These are phyloP conservation scores for Trichoderma brevicompactum DNA, from an alignment of 2,329 filamentous ascomycete species.

Conservation along the genomic window DNA sequence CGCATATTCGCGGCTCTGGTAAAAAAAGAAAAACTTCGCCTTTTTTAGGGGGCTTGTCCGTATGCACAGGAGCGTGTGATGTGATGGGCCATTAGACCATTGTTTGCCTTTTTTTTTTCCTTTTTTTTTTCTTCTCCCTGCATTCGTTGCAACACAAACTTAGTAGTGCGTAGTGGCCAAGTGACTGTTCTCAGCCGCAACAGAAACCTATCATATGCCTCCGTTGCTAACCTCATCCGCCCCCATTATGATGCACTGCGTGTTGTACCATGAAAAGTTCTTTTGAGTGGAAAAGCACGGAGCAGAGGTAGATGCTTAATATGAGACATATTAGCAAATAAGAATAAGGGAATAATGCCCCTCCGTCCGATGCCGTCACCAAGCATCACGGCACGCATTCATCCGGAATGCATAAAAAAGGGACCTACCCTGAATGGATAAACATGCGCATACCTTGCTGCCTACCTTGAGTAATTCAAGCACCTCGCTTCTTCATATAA, in stretches of 20 bases:
- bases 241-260: conserved; percentile 3
- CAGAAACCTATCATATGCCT: conserved; percentile 5
- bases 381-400: not conserved
- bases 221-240: not conserved
- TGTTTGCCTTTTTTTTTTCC: not conserved
- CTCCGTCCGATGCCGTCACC: not conserved
- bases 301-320: too few species aligned
- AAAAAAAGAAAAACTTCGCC: not conserved
- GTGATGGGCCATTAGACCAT: too few species aligned
- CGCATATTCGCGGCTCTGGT: conserved; percentile 25
- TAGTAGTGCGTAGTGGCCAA: not conserved
- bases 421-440: conserved; percentile 5
- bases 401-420: conserved; percentile 2
- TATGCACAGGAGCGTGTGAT: conserved; percentile 7
- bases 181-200: not conserved
- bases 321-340: too few species aligned
- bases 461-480: too few species aligned
- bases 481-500: too few species aligned
- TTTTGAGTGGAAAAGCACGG: too few species aligned
- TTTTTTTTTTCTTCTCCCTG: not conserved
- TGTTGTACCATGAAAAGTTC: not conserved
- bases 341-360: too few species aligned
- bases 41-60: not conserved
- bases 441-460: not conserved
- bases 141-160: not conserved